phyloP scores from a whole-genome alignment of 2,329 filamentous ascomycete genomes.

The Arthrobotrys iridis region DNA sequence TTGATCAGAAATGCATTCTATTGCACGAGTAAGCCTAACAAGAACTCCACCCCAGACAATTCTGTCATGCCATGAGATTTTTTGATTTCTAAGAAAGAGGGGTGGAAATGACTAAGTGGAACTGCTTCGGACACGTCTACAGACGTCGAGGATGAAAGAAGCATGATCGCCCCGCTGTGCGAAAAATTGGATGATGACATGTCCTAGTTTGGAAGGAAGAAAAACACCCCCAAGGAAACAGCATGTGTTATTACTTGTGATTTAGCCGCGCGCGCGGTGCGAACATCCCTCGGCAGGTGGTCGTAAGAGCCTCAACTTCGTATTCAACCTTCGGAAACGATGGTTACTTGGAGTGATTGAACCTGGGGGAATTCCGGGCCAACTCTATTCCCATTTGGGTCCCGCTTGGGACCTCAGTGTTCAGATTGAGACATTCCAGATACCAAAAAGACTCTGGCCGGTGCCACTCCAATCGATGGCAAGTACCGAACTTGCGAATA shows the following conservation, averaged over 20 bases:
- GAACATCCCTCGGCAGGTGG: background rate
- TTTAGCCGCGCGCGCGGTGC: conserved; percentile 51
- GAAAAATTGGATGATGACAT: conserved; percentile 40
- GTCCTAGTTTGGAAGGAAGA: conserved; percentile 9
- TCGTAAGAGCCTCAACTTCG: conserved; percentile 45
- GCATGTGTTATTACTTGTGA: conserved; percentile 19
- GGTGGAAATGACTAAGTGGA: conserved; percentile 22
- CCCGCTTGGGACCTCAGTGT: conserved; percentile 43
- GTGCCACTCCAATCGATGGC: background rate
- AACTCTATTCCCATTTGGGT: conserved; percentile 39
- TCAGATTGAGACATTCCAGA: conserved; percentile 30
- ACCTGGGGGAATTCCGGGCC: background rate
- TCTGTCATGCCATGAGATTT: background rate
- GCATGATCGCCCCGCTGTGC: conserved; percentile 1
- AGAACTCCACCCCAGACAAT: background rate
- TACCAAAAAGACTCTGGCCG: background rate
- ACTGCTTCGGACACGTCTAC: conserved; percentile 32
- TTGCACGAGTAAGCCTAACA: conserved; percentile 11
- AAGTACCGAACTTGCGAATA: conserved; percentile 28
- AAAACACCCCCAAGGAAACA: conserved; percentile 4
- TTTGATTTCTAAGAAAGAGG: conserved; percentile 46
- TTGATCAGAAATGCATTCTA: background rate
- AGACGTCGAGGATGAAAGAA: conserved; percentile 5
- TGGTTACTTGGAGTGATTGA: background rate
- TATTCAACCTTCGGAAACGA: conserved; percentile 1